These are phyloP conservation scores for Toxoplasma gondii DNA, from an alignment of 169 alveolate genomes.

Conservation along the genomic window DNA sequence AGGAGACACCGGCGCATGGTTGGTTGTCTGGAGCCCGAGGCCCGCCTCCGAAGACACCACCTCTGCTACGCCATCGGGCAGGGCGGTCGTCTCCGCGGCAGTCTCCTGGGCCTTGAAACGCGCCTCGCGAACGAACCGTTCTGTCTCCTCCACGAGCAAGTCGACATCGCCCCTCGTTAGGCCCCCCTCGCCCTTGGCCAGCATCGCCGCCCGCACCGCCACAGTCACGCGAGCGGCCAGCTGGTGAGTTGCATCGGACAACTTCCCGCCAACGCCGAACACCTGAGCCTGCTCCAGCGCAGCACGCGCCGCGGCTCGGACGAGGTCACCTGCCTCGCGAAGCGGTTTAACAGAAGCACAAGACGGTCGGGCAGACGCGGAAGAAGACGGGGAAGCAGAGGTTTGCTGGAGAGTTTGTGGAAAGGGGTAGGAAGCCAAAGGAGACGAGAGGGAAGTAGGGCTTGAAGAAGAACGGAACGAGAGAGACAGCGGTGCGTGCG, in stretches of 20 bases:
- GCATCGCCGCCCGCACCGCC: slow-evolving; percentile 9
- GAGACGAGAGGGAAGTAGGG: not conserved
- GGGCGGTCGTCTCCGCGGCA: not conserved
- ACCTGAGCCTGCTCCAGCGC: not conserved
- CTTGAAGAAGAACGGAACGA: not conserved
- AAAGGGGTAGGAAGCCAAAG: not conserved
- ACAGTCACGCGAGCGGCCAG: not conserved
- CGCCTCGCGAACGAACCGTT: not conserved
- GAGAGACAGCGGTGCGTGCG: not conserved
- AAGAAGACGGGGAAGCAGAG: not conserved
- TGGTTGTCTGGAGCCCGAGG: too few relatives aligned
- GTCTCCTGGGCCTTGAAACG: not conserved
- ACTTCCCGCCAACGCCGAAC: not conserved
- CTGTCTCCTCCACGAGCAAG: not conserved
- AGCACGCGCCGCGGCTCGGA: not conserved
- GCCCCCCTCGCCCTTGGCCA: slow-evolving; percentile 30
- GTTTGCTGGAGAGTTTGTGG: not conserved
- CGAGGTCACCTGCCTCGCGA: not conserved
- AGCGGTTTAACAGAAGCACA: not conserved
- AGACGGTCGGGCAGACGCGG: not conserved
- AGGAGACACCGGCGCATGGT: too few relatives aligned
- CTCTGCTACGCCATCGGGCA: not conserved
- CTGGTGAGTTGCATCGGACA: not conserved
- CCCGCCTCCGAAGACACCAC: too few relatives aligned
- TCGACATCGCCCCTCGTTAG: not conserved